Base-by-base conservation (phyloP, 805 yeast species). In the Blastobotrys attinorum region DNA sequence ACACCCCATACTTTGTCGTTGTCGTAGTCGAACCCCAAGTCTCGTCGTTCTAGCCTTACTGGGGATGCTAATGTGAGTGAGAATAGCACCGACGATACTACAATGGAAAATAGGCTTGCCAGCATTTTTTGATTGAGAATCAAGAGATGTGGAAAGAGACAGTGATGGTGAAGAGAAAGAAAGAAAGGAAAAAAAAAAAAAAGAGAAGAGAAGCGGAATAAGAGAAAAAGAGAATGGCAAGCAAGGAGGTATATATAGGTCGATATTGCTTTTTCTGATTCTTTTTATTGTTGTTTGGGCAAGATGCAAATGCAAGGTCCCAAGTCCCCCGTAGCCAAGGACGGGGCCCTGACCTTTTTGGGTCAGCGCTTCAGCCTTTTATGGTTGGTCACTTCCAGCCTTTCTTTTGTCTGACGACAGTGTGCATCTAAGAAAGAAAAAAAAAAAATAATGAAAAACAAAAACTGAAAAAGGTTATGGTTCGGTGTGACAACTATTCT, bases 1-100 rank as follows among this genome's bases (percentile, higher is more conserved):
- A 87, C 87, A 54, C 66, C 67, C 17, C 63, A 60, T 4, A 62
- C 59, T 40, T 59, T 60, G 23, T 54, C 56, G 31, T 37, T 50
- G 37, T 45, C 48, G 45, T 61, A 63, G 52, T 57, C 55, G 33
- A 58, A 62, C 3, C 48, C 45, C 17, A 21, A 20, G 39, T 18
- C 13, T 11, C 27, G 10, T 18, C 22, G 13, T 11, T 13, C 22
- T 27, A n/a, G 22, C 10, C 23, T 22, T 13, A 20, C 33, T 36
- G 25, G 25, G 7, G 39, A 4, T 13, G 39, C 29, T 6, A 31
- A 17, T 21, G 21, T 17, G 10, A 21, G n/a, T 35, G 20, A 15
- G 25, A 25, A 7, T 13, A 35, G 38, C 31, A 8, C 10, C 20
- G 33, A 8, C 22, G 34, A 27, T 22, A 23, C 18, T 21, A 37